A percentile compares a stretch with the other conserved stretches of the same genome.
Conservation (phyloP, 192 early-diverging fungal species). For the Linnemannia schmuckeri region DNA sequence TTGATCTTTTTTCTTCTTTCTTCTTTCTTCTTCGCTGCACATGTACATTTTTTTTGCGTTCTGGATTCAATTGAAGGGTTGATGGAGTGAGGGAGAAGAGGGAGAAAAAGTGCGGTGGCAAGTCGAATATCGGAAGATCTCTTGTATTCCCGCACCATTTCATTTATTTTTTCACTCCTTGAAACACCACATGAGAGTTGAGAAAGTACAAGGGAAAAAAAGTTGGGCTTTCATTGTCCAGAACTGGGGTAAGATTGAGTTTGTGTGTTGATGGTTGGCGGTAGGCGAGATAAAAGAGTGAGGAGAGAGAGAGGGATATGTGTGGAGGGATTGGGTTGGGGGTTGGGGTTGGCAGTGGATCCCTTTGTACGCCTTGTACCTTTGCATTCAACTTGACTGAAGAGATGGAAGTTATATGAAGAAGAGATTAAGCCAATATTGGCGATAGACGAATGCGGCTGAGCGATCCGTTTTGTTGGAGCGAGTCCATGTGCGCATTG, state of each 20-base stretch:
- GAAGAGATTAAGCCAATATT: background rate
- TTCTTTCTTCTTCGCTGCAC: background rate
- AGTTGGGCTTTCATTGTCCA: background rate
- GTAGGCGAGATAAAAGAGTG: background rate
- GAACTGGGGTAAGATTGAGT: background rate
- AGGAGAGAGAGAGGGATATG: too few relatives aligned
- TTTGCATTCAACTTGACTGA: background rate
- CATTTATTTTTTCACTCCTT: background rate
- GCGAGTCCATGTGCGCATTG: background rate
- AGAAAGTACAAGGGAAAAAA: background rate
- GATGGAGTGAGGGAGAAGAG: background rate
- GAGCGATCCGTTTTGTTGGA: background rate
- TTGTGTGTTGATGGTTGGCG: background rate
- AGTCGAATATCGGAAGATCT: conserved; percentile 2
- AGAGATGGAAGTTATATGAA: background rate
- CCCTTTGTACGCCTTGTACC: background rate
- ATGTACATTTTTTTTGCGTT: background rate
- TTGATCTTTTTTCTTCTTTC: too few relatives aligned
- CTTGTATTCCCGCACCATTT: background rate
- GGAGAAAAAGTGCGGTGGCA: background rate
- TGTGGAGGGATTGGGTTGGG: background rate
- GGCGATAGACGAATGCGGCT: background rate
- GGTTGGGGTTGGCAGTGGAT: background rate
- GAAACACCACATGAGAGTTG: background rate
- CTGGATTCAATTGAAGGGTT: background rate